phyloP scores from a whole-genome alignment of 345 rosid species.

The Psidium guajava region DNA sequence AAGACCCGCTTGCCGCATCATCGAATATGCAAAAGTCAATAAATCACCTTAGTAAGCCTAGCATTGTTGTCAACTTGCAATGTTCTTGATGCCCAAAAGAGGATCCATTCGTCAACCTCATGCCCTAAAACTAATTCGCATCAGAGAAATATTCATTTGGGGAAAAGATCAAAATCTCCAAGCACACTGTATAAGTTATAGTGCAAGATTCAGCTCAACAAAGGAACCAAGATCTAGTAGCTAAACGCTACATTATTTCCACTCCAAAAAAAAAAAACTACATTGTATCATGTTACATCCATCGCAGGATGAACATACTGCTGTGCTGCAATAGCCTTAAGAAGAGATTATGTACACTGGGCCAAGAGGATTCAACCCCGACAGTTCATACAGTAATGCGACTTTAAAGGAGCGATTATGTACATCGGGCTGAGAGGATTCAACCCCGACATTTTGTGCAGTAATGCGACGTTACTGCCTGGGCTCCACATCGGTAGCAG shows the following conservation, averaged over 20 bases:
- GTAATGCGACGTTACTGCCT: background rate
- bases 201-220: background rate
- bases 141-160: background rate
- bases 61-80: too few relatives aligned
- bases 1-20: too few relatives aligned
- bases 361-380: background rate
- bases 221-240: background rate
- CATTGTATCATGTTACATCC: background rate
- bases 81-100: too few relatives aligned
- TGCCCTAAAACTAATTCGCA: background rate
- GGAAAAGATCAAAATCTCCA: background rate
- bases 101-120: too few relatives aligned
- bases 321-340: background rate
- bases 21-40: too few relatives aligned
- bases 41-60: too few relatives aligned
- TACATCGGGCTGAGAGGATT: background rate
- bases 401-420: too few relatives aligned
- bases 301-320: background rate
- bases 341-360: background rate
- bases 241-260: background rate
- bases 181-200: background rate
- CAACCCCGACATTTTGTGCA: conserved; percentile 9
- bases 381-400: conserved; percentile 15
- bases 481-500: conserved; percentile 32
- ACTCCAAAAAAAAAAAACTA: too few relatives aligned